Evolutionary conservation across 208 protist species (phyloP).

Genomic region (Crithidia fasciculata): DNA sequence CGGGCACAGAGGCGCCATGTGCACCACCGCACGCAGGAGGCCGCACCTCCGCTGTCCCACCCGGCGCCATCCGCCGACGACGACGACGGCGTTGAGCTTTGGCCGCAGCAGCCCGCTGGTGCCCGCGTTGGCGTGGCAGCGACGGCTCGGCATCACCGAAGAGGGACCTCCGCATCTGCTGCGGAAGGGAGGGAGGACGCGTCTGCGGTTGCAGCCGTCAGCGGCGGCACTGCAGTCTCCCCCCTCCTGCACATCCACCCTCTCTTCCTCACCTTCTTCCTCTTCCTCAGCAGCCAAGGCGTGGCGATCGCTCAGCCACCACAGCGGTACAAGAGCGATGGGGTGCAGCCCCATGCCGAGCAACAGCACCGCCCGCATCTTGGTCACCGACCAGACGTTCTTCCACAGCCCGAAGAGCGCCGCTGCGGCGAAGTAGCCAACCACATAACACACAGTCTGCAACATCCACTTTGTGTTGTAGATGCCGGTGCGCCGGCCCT

Average conservation of each 20-base stretch:
- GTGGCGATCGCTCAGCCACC: constrained; percentile 26
- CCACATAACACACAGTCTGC: constrained; percentile 58
- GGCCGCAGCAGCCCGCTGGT: too few relatives aligned
- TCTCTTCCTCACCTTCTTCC: neutral
- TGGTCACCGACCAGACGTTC: constrained; percentile 43
- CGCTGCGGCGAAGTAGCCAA: constrained; percentile 48
- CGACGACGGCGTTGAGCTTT: too few relatives aligned
- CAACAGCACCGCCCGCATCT: constrained; percentile 37
- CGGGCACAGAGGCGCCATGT: neutral
- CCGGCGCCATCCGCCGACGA: neutral
- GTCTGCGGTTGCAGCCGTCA: too few relatives aligned
- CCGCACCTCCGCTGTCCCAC: neutral
- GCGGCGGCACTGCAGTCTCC: neutral
- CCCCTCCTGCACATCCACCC: neutral
- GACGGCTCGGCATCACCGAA: too few relatives aligned
- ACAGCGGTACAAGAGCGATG: constrained; percentile 33
- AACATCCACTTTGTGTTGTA: constrained; percentile 82
- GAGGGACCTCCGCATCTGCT: neutral
- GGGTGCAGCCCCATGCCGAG: constrained; percentile 29
- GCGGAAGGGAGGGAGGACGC: neutral
- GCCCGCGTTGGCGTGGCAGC: too few relatives aligned
- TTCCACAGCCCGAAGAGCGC: constrained; percentile 41
- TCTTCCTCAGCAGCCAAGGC: neutral
- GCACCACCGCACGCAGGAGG: neutral
- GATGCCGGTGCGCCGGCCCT: constrained; percentile 38